Base-by-base conservation (phyloP, 371 early-diverging fungal genomes). In the Lichtheimia ramosa region DNA sequence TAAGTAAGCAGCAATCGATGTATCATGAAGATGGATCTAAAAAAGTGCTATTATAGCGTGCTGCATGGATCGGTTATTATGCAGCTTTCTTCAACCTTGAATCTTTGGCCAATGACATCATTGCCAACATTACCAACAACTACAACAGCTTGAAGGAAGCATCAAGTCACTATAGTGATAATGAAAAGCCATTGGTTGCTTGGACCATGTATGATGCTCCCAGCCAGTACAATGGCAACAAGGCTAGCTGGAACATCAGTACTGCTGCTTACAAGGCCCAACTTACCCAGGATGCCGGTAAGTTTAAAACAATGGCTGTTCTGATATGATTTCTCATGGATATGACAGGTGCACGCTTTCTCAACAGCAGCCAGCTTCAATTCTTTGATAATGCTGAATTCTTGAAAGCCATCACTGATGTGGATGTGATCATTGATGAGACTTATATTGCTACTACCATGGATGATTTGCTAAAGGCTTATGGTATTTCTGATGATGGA, bases 51-150 rank as follows among this genome's bases (percentile, higher is more conserved):
- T 58, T 62, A 56, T 77, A 86, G 71, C 89, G 91, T 64, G 77
- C 84, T 58, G 88, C 90, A 63, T 92, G 92, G 92, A 58, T 92
- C 56, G 85, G 87, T 70, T 92, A 86, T 71, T 90, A 87, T 74
- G 84, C 85, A 24, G 74, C 82, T 18, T 92, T 90, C 70, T 90
- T 86, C 70, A 89, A 90, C 63, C 68, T 82, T 50, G 92, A 91
- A 61, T 70, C 66, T 23, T 51, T 65, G n/a, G 88, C 89, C 46
- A 85, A 87, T 63, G 56, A 66, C n/a, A 60, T 85, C 43, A 77
- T 83, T 41, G 58, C 65, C 6, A 28, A 69, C 6, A 87, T 91
- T 56, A 83, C 77, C 48, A 61, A 73, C 66, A 90, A 91, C 73
- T 92, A 90, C 69, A 74, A 84, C 58, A 83, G 85, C 66, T 72